phyloP scores from a whole-genome alignment of 2,329 filamentous ascomycete species.

The Aquanectria penicillioides region DNA sequence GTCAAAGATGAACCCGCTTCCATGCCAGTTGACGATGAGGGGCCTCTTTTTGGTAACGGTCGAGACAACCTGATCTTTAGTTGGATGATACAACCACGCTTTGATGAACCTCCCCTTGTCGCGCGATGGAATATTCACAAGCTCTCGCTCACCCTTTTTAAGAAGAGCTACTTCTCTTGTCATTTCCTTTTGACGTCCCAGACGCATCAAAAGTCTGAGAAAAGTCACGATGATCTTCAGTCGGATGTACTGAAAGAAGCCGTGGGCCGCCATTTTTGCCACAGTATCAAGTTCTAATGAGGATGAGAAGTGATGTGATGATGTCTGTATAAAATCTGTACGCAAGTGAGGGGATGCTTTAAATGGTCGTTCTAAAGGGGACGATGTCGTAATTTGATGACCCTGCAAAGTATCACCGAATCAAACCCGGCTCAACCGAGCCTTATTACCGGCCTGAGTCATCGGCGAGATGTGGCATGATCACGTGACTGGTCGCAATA shows the following conservation, averaged over 20 bases:
- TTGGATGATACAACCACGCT: conserved; percentile 12
- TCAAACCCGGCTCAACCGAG: too few relatives aligned
- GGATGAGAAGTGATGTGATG: too few relatives aligned
- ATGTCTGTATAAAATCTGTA: too few relatives aligned
- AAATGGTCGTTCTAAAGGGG: too few relatives aligned
- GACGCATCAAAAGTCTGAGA: not conserved
- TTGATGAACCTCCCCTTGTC: conserved; percentile 11
- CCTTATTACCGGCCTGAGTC: too few relatives aligned
- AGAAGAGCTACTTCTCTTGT: not conserved
- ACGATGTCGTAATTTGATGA: too few relatives aligned
- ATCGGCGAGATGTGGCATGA: too few relatives aligned
- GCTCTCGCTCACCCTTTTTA: not conserved
- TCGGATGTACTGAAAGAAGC: conserved; percentile 12
- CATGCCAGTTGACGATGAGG: conserved; percentile 23
- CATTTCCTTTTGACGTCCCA: not conserved
- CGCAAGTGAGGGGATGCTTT: too few relatives aligned
- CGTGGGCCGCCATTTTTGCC: conserved; percentile 7
- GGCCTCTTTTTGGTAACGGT: not conserved
- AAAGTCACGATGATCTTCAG: conserved; percentile 15
- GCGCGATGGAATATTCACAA: conserved; percentile 18
- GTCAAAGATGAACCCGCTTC: conserved; percentile 20
- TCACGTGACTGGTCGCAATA: too few relatives aligned
- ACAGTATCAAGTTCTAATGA: not conserved
- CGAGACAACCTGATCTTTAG: not conserved
- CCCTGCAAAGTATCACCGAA: too few relatives aligned